These are phyloP conservation scores for Isatis lusitanica DNA, from an alignment of 441 rosid genomes.

Conservation along the genomic window DNA sequence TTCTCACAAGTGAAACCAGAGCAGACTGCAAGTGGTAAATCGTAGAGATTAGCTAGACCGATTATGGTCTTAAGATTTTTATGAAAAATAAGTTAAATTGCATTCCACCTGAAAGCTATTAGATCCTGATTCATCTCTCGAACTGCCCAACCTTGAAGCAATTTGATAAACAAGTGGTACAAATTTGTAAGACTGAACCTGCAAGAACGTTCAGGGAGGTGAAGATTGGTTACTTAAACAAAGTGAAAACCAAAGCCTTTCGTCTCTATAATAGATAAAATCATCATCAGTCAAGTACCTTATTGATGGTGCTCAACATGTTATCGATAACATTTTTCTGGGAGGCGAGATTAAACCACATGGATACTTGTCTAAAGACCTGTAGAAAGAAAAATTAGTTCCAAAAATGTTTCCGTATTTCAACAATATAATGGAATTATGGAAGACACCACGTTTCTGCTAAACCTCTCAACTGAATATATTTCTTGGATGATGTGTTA, in stretches of 20 bases:
- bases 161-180: conserved; percentile 93
- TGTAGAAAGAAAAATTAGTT: conserved; percentile 41
- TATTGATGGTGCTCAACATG: conserved; percentile 70
- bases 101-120: conserved; percentile 79
- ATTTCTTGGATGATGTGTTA: conserved; percentile 7
- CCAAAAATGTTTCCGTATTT: neutral
- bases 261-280: conserved; percentile 12
- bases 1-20: conserved; percentile 86
- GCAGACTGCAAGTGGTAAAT: conserved; percentile 67
- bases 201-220: conserved; percentile 29
- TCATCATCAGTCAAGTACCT: conserved; percentile 49
- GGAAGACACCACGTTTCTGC: conserved; percentile 4
- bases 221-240: conserved; percentile 1
- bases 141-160: conserved; percentile 95
- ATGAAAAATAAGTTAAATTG: conserved; percentile 22
- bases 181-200: conserved; percentile 97
- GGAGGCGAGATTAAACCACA: conserved; percentile 90
- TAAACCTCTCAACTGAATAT: neutral
- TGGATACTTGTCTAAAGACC: conserved; percentile 87
- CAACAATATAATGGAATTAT: neutral
- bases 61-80: conserved; percentile 14
- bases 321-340: conserved; percentile 65
- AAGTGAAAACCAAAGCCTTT: neutral
- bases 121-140: conserved; percentile 71
- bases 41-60: conserved; percentile 34